A percentile compares a stretch with the other conserved stretches of the same genome.
Evolutionary conservation across 1,139 yeast genomes (phyloP).

Genomic region (Debaryomyces psychrophilus): DNA sequence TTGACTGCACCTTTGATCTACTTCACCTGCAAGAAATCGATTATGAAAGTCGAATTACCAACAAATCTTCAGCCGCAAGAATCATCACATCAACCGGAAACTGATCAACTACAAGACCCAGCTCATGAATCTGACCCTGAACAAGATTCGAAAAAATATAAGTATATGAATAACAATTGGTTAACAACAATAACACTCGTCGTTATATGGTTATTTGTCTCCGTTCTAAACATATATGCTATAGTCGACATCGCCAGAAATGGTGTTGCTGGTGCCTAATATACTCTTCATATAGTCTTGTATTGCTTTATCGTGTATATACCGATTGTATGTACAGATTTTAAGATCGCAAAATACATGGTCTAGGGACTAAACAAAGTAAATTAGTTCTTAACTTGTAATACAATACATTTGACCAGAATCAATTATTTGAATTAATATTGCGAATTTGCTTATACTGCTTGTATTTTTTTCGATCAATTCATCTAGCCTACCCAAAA

Average conservation of each 20-base stretch:
- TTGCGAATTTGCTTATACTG: background rate
- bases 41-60: conserved; percentile 58
- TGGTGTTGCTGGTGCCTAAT: conserved; percentile 31
- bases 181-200: conserved; percentile 48
- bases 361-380: background rate
- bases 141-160: conserved; percentile 26
- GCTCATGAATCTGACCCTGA: conserved; percentile 13
- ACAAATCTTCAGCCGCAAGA: conserved; percentile 16
- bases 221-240: conserved; percentile 68
- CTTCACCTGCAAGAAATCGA: conserved; percentile 63
- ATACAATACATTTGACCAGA: background rate
- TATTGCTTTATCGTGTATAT: background rate
- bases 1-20: conserved; percentile 77
- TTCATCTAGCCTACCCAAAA: background rate
- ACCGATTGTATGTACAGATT: conserved; percentile 1
- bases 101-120: conserved; percentile 4
- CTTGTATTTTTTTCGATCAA: background rate
- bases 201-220: conserved; percentile 65
- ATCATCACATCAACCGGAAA: conserved; percentile 13
- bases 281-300: background rate
- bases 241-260: conserved; percentile 60
- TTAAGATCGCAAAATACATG: background rate
- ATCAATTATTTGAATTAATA: conserved; percentile 7
- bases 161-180: conserved; percentile 67
- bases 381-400: background rate